Evolutionary conservation across 805 yeast genomes (phyloP).

Genomic region (Myxozyma neotropica): DNA sequence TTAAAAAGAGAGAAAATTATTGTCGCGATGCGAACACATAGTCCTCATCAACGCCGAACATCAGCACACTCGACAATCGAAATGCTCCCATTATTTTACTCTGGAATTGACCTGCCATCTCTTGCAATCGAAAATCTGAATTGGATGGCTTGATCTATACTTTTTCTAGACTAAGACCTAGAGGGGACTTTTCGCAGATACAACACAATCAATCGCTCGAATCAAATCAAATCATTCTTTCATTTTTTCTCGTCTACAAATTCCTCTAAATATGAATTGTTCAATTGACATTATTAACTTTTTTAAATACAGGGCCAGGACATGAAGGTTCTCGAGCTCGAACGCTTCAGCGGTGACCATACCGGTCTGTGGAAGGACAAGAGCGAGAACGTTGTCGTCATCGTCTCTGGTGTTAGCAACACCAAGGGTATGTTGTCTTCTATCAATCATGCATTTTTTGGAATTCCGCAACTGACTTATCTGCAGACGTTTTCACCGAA

Average conservation of each 20-base stretch:
- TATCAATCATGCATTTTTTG: background rate
- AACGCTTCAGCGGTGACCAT: conserved; percentile 34
- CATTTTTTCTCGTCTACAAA: background rate
- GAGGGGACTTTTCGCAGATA: too few species aligned
- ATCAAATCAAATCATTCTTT: background rate
- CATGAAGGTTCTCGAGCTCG: conserved; percentile 35
- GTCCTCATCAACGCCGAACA: too few species aligned
- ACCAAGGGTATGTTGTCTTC: conserved; percentile 25
- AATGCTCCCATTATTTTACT: too few species aligned
- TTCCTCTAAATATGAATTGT: background rate
- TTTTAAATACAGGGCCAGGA: conserved; percentile 35
- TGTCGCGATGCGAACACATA: too few species aligned
- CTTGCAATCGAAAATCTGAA: too few species aligned
- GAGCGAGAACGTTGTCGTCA: conserved; percentile 33
- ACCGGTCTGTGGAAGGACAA: conserved; percentile 32
- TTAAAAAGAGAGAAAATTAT: too few species aligned
- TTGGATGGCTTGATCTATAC: too few species aligned
- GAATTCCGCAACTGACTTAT: background rate
- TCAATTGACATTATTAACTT: background rate
- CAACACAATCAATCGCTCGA: background rate
- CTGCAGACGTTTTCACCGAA: conserved; percentile 30
- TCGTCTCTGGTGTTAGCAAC: conserved; percentile 30
- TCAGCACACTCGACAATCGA: too few species aligned
- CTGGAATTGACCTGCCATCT: too few species aligned
- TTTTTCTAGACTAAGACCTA: too few species aligned